Base-by-base conservation (phyloP, 2,329 filamentous ascomycete species). In the Cladophialophora carrionii region DNA sequence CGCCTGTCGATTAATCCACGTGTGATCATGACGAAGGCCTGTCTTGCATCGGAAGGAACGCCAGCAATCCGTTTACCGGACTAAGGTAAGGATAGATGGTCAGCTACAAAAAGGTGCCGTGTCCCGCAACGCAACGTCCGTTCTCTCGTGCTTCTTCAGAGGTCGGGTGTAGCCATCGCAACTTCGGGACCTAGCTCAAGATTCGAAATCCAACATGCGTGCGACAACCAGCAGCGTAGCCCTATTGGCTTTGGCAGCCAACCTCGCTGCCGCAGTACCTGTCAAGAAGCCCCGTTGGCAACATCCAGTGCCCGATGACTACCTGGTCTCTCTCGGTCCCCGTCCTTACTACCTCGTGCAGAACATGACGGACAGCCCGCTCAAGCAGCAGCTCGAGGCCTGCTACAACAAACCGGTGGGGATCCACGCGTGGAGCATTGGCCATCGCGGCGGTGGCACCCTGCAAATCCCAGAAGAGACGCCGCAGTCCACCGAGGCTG, bases 311-410 rank as follows among this genome's bases (percentile, higher is more conserved):
- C 58, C 53, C 7, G 60, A 70, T 14, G 68, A 68, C 12, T 72
- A 71, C 61, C 64, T 78, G 67, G 81, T 89, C 65, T 83, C 88
- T 58, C 78, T 89, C 3, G 87, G 87, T 6, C 85, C 86, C 1
- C 82, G 87, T 9, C 88, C 87, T 0, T 87, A 85, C 76, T 90
- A 83, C 75, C 81, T 90, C 6, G 77, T 89, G 69, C 80, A 87
- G 71, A 80, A 86, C 71, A 87, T 90, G 85, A 83, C 83, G 34
- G 82, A 84, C 1, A 79, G 85, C 10, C 78, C 81, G 9, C 78
- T 89, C 67, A 90, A 89, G 79, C 74, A 80, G 60, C 82, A 84
- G 76, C 82, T 90, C 5, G 74, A 82, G 49, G 82, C 82, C 1
- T 90, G 88, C 77, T 80, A 81, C 14, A 83, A 87, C 64, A 82